These are phyloP conservation scores for Linum trigynum DNA, from an alignment of 345 rosid genomes.

Conservation along the genomic window DNA sequence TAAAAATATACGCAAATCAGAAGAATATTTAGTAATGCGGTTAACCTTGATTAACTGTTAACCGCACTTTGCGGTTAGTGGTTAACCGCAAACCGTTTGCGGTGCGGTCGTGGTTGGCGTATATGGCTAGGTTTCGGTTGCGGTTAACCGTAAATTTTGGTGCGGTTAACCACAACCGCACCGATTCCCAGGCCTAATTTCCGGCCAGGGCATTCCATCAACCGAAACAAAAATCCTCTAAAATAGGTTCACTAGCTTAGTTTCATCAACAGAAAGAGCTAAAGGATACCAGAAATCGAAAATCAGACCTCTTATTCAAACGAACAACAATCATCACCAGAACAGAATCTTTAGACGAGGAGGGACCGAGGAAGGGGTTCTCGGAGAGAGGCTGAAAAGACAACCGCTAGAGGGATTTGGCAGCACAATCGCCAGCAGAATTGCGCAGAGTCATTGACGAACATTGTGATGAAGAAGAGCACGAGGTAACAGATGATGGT, in stretches of 20 bases:
- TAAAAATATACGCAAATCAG: no score
- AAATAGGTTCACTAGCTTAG: not conserved
- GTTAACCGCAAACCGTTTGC: no score
- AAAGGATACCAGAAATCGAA: no score
- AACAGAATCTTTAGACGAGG: conserved; percentile 34
- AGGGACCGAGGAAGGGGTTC: conserved; percentile 85
- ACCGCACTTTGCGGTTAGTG: no score
- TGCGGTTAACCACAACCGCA: no score
- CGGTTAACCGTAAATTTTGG: no score
- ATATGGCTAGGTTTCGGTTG: no score
- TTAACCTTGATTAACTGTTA: no score
- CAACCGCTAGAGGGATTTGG: conserved; percentile 32
- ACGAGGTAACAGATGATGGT: conserved; percentile 61
- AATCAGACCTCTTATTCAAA: not conserved
- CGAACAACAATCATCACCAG: not conserved
- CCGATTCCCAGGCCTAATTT: no score
- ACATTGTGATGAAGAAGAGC: conserved; percentile 55
- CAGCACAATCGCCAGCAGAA: conserved; percentile 49
- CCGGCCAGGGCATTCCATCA: not conserved
- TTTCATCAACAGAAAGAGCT: not conserved
- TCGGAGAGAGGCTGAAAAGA: conserved; percentile 76
- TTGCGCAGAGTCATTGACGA: conserved; percentile 43
- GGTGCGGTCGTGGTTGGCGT: no score
- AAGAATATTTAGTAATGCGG: no score
- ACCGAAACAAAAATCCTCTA: not conserved